Evolutionary conservation across 2,329 filamentous ascomycete genomes (phyloP).

Genomic region (Neophaeococcomyces aloes): DNA sequence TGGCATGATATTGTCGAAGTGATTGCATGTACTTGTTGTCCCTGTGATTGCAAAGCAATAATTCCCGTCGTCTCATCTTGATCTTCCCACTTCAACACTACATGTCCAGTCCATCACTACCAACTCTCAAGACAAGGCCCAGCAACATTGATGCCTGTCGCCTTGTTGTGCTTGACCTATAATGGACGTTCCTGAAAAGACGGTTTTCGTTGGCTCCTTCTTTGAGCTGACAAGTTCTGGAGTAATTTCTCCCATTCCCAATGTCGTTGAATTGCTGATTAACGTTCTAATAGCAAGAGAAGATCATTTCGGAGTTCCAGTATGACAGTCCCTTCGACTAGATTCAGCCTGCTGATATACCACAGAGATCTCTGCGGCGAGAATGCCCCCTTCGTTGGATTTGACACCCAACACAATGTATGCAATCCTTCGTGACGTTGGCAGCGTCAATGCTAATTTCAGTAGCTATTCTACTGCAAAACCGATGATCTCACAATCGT

Average conservation of each 20-base stretch:
- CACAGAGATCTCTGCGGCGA: background rate
- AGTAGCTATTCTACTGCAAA: background rate
- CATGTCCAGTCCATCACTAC: too few relatives aligned
- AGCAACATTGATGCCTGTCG: too few relatives aligned
- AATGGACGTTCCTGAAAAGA: constrained; percentile 9
- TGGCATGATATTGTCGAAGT: too few relatives aligned
- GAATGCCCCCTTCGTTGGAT: background rate
- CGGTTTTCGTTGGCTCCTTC: constrained; percentile 11
- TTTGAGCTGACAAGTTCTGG: constrained; percentile 12
- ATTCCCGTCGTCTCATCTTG: too few relatives aligned
- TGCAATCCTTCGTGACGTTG: background rate
- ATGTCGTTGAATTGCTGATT: constrained; percentile 5
- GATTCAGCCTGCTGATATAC: background rate
- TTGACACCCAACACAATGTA: background rate
- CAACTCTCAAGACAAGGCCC: too few relatives aligned
- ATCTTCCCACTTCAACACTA: too few relatives aligned
- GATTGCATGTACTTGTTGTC: too few relatives aligned
- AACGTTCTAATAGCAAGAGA: background rate
- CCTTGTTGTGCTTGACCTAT: too few relatives aligned
- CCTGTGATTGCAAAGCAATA: too few relatives aligned
- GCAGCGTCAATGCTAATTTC: background rate
- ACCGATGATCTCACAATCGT: background rate
- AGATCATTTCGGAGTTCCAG: background rate
- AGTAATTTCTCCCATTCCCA: constrained; percentile 7
- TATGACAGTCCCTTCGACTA: background rate